Base-by-base conservation (phyloP, 257 asterid species). In the Verbena officinalis region DNA sequence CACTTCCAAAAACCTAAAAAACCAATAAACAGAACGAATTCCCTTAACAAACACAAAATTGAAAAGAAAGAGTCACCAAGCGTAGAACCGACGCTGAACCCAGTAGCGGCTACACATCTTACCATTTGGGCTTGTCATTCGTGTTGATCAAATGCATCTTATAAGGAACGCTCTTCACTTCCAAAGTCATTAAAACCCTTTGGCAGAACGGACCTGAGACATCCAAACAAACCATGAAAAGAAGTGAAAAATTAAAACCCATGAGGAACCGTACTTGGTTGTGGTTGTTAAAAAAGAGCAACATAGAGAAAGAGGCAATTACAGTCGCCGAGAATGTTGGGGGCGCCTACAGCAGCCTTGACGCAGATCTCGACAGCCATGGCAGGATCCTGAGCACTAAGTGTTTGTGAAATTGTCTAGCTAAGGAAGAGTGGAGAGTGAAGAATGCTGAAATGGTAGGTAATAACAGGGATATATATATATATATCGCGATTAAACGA, bases 361-460 rank as follows among this genome's bases (percentile, higher is more conserved):
- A 81, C 92, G 73, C 84, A 78, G 64, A 81, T 31, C 73, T 90
- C 97, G 23, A 83, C 76, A n/a, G 84, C 95, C 97, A 90, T 87
- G 56, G 69, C 40, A 17, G 62, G 62, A 55, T 12, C 27, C 15
- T 9, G 53, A 40, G 55, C 14, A 8, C 30, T 24, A 9, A 59
- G 38, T 51, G 46, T 36, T 31, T 11, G 55, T 15, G 39, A 57
- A 57, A 36, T 16, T 38, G 46, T 7, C 3, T 33, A 10, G 48
- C 31, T 4, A 42, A 42, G 3, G 40, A 27, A 36, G 59, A 44
- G 10, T 2, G 13, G 6, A 59, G 45, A 10, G 68, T 10, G 33
- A 14, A 27, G 22, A 23, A 4, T n/a, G 24, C n/a, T 43, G 13
- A 3, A 43, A 1, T 10, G 16, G 10, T 9, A 46, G 36, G 7